Conservation (phyloP, 441 rosid species). For the Capsella rubella region DNA sequence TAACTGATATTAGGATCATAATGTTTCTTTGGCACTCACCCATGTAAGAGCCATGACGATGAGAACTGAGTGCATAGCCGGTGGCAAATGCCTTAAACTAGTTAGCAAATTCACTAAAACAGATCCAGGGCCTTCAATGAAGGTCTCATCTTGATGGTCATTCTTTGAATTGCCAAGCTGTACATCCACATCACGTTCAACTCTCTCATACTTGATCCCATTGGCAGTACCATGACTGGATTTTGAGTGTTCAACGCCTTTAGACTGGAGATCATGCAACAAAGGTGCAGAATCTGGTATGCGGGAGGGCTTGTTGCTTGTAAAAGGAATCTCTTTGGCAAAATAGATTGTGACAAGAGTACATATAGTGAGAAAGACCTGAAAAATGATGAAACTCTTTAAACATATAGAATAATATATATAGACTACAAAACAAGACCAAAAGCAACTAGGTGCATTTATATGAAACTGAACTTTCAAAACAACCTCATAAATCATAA, state of each 20-base stretch:
- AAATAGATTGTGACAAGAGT: conserved; percentile 85
- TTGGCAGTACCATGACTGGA: conserved; percentile 51
- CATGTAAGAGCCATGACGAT: conserved; percentile 95
- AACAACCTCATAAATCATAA: neutral
- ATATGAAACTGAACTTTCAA: neutral
- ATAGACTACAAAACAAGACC: conserved; percentile 18
- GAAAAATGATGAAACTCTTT: conserved; percentile 38
- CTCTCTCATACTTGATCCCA: conserved; percentile 46
- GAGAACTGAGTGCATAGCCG: conserved; percentile 92
- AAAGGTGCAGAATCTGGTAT: conserved; percentile 84
- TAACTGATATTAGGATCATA: conserved; percentile 16
- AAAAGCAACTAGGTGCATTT: neutral
- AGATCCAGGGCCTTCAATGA: conserved; percentile 87
- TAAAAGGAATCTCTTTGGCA: conserved; percentile 86
- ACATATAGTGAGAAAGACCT: conserved; percentile 88
- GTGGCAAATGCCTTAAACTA: conserved; percentile 93
- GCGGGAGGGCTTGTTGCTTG: conserved; percentile 47
- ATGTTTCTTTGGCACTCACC: conserved; percentile 56
- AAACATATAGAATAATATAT: conserved; percentile 2
- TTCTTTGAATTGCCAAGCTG: conserved; percentile 50
- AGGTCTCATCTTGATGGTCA: conserved; percentile 56
- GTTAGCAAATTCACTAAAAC: conserved; percentile 89
- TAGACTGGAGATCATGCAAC: conserved; percentile 59
- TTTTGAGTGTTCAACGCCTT: conserved; percentile 57
- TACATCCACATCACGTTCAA: conserved; percentile 48